Base-by-base conservation (phyloP, 1,284 basidiomycete species). In the Sporisorium exsertum region DNA sequence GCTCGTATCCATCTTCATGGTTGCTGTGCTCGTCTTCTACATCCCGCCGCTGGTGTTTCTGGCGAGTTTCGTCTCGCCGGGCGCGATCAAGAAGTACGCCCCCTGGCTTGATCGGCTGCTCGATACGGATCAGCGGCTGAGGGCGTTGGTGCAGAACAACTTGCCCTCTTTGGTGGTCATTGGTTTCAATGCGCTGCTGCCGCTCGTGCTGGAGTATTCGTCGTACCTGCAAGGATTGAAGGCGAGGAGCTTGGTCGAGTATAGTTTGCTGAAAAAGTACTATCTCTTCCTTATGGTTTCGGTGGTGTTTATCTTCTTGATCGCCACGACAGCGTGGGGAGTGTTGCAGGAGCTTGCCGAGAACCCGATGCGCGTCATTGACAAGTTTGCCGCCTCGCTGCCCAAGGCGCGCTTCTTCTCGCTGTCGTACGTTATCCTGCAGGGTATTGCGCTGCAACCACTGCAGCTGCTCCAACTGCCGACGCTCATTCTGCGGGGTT, bases 231-330 rank as follows among this genome's bases (percentile, higher is more conserved):
- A 99, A 85, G 96, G 95, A 0, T 91, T 92, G 82, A 91, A 91
- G 54, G 94, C 96, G 3, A 88, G 94, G 45, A 96, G 94, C 81
- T 92, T 93, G 89, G 91, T 97, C 49, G 96, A 99, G 84, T 95
- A 94, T 83, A 95, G 94, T 0, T 87, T 98, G 46, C 86, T 98
- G 84, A 93, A 92, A 81, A 98, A 97, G 60, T 50, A 64, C 56
- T 74, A 97, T 82, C 88, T 99, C 49, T 97, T 97, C 88, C 89
- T 99, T 0, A 89, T 99, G 65, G 89, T 95, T 85, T 95, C 95
- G 76, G 95, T 97, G 47, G 92, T 99, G 33, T 97, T 98, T 87
- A 94, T 97, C 76, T 97, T 97, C 87, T 89, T 98, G 13, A 88
- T 96, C 50, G 93, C 94, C 0, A 92, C 91, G 53, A 95, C 94